Evolutionary conservation across 345 rosid species (phyloP), one percentile per base, ranked within the genome.

Genomic region (Eutrema japonicum): DNA sequence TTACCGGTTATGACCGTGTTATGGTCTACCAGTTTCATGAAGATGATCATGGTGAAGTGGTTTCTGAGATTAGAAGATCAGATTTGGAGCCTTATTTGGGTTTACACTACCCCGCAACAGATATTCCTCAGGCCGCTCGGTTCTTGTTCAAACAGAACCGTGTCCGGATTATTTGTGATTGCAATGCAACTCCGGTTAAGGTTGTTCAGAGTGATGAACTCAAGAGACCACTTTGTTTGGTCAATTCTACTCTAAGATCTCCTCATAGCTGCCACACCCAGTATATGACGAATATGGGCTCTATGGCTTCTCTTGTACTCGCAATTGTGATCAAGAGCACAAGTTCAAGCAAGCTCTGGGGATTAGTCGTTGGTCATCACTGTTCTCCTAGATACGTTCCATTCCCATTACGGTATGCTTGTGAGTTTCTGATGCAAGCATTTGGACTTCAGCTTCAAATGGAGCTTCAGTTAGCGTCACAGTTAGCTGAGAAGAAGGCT

Each of bases 31-130:
- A 85, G 77, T 90, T 93, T 71, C 96, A 93, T 70, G 96, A 87
- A 46, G 96, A 90, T 80, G 90, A 85, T 53, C 96, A 90, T 66
- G 98, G 98, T 32, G 92, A 93, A 75, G 90, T 90, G 63, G 81
- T 93, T 11, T 90, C 96, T 0, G 98, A 93, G 84, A 86, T 88
- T 9, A 84, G 91, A 64, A 85, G 93, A 73, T 84, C 93, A 52
- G 90, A 93, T 82, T 81, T 93, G 50, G 96, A 90, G 61, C 96
- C 98, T n/a, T 90, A 86, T 54, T 82, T 87, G 79, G 96, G 96
- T 29, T 70, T 88, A 75, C 98, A 93, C 78, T 93, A 87, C 77
- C 98, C 96, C n/a, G 89, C 95, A 7, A 84, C 88, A 0, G 93
- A 90, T 82, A 90, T 93, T 46, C 98, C 96, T 57, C 96, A 93